Evolutionary conservation across 768 basidiomycete genomes (phyloP).

Genomic region (Erythrobasidium yunnanense): DNA sequence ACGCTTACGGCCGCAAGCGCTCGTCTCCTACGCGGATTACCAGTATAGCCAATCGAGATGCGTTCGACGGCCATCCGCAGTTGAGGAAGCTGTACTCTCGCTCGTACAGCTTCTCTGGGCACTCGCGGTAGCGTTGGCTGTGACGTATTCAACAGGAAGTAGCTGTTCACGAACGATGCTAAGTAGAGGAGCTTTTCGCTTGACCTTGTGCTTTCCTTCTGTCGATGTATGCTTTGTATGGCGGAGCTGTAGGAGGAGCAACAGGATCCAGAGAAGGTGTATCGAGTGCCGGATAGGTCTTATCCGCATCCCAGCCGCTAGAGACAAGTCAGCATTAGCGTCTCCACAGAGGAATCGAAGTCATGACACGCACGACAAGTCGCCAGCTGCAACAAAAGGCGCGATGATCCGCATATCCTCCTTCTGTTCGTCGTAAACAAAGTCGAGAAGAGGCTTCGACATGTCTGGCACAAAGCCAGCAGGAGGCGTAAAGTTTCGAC

Average conservation of each 20-base stretch:
- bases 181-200: background rate
- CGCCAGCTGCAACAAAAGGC: constrained; percentile 38
- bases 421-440: constrained; percentile 20
- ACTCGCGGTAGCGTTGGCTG: too few relatives aligned
- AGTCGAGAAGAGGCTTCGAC: constrained; percentile 35
- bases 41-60: too few relatives aligned
- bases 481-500: constrained; percentile 41
- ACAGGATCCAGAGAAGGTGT: constrained; percentile 24
- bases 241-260: constrained; percentile 33
- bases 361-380: constrained; percentile 32
- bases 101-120: too few relatives aligned
- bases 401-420: constrained; percentile 35
- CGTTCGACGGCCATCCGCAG: too few relatives aligned
- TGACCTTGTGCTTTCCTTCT: background rate
- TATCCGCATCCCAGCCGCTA: constrained; percentile 38
- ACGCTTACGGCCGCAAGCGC: too few relatives aligned
- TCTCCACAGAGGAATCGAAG: background rate
- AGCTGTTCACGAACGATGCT: too few relatives aligned
- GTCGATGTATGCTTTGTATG: constrained; percentile 35
- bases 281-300: constrained; percentile 30
- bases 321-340: background rate
- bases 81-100: too few relatives aligned
- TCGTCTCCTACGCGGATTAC: too few relatives aligned
- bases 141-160: too few relatives aligned
- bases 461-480: constrained; percentile 34